Conservation (phyloP, 768 basidiomycete species). For the Gautieria morchelliformis region DNA sequence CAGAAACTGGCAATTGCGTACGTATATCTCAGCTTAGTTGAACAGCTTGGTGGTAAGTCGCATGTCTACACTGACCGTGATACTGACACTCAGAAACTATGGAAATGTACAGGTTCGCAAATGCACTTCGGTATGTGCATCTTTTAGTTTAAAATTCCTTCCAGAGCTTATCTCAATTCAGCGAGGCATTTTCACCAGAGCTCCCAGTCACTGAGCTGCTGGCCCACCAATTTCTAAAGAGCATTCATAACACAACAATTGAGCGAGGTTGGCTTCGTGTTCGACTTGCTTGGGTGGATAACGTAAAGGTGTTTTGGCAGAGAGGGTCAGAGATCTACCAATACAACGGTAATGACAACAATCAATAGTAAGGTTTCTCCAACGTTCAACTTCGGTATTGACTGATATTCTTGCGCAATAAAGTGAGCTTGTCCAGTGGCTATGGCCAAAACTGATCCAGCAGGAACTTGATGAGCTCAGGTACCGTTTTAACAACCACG, state of each 20-base stretch:
- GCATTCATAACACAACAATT: constrained; percentile 8
- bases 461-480: constrained; percentile 10
- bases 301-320: constrained; percentile 18
- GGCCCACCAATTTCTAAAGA: constrained; percentile 23
- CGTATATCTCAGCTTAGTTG: constrained; percentile 18
- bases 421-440: constrained; percentile 18
- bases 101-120: constrained; percentile 20
- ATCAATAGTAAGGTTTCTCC: constrained; percentile 23
- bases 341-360: constrained; percentile 11
- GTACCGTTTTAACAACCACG: constrained; percentile 17
- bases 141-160: background rate
- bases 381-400: constrained; percentile 10
- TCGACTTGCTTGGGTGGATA: constrained; percentile 23
- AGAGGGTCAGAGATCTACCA: constrained; percentile 13
- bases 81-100: constrained; percentile 30
- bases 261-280: constrained; percentile 28
- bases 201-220: constrained; percentile 16
- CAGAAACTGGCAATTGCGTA: constrained; percentile 19
- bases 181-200: constrained; percentile 21
- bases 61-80: constrained; percentile 24
- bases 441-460: constrained; percentile 16
- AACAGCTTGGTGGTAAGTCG: constrained; percentile 21
- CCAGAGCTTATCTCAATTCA: constrained; percentile 17
- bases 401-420: background rate
- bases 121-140: constrained; percentile 20